Evolutionary conservation across 257 asterid species (phyloP), one percentile per base, ranked within the genome.

Genomic region (Ehretia macrophylla): DNA sequence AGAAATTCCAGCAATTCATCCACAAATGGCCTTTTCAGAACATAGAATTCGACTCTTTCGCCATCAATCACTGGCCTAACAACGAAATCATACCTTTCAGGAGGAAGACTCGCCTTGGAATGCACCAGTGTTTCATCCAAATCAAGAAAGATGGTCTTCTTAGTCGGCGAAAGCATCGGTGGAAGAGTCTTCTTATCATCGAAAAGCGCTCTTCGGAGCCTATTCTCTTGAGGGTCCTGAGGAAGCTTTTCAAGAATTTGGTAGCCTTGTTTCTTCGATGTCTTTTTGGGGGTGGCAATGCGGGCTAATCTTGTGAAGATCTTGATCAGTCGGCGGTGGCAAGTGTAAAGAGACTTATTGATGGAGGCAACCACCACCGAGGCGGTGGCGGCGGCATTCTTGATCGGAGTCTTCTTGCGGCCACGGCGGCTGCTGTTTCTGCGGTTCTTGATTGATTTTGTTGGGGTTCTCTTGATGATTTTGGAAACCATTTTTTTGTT

Each of bases 111-210:
- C 13, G 84, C 75, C 2, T 76, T 77, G 17, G 97, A 86, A 65
- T 92, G 99, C 58, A 92, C 88, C 59, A 92, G 64, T 0, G 99
- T 92, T 50, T 92, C 99, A 55, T 92, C 99, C 56, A 92, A 66
- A 56, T 92, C 99, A 17, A 92, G 99, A 59, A 92, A 84, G 0
- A 88, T 58, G 0, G 97, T 92, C 61, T 70, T 84, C 56, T 73
- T 79, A 8, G 63, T 69, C 9, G 78, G 69, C 0, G 72, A 56
- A 37, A 40, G 23, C 21, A 65, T 12, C 0, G 88, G 94, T 0
- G 94, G 95, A 37, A 91, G 92, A 3, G 71, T 16, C 22, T 8
- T 67, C 12, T 55, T 68, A 0, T 72, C 85, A 13, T 27, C 19
- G 68, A 90, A 85, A 66, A 85, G 82, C 0, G 82, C 49, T 38